phyloP scores from a whole-genome alignment of 2,329 filamentous ascomycete species.

The Lizonia empirigonia region DNA sequence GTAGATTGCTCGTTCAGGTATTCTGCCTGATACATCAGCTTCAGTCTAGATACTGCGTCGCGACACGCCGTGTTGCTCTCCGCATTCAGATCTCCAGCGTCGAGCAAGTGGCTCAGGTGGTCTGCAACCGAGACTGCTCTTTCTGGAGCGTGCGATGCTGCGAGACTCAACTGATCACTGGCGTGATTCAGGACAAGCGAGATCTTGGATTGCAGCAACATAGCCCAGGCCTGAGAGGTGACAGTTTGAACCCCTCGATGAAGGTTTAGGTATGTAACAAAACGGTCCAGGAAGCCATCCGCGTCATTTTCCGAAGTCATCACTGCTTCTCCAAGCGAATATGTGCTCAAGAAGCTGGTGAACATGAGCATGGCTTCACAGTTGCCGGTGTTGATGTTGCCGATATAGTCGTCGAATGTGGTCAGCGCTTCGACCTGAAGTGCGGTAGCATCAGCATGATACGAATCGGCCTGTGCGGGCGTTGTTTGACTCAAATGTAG shows the following conservation, averaged over 20 bases:
- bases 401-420: constrained; percentile 14
- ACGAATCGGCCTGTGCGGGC: constrained; percentile 10
- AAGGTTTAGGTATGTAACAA: constrained; percentile 25
- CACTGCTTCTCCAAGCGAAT: constrained; percentile 25
- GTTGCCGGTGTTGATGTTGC: constrained; percentile 16
- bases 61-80: constrained; percentile 15
- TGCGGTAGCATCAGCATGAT: constrained; percentile 22
- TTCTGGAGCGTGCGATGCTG: constrained; percentile 10
- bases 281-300: constrained; percentile 22
- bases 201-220: constrained; percentile 19
- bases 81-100: constrained; percentile 10
- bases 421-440: constrained; percentile 24
- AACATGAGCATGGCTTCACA: constrained; percentile 25
- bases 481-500: constrained; percentile 23
- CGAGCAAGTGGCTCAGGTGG: constrained; percentile 17
- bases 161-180: not conserved
- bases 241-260: constrained; percentile 25
- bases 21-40: constrained; percentile 19
- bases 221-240: constrained; percentile 17
- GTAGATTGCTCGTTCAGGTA: not conserved
- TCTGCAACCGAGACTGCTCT: constrained; percentile 9
- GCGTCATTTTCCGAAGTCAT: constrained; percentile 10
- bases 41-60: constrained; percentile 19
- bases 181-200: constrained; percentile 15
- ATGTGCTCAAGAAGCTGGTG: constrained; percentile 18